Evolutionary conservation across 176 grass and related monocot genomes (phyloP).

Genomic region (Raddia distichophylla): DNA sequence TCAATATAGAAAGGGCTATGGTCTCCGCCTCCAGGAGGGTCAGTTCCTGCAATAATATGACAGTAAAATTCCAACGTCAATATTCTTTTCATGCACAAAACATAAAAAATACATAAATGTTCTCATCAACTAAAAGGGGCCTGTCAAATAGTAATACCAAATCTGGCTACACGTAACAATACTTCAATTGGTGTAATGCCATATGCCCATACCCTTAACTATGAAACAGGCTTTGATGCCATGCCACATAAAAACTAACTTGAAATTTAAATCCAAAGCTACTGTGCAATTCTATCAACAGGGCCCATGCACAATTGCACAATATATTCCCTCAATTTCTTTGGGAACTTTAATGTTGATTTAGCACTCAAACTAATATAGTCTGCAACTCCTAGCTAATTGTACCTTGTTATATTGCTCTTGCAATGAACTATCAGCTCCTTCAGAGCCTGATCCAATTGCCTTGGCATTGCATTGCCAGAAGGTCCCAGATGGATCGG

Average conservation of each 20-base stretch:
- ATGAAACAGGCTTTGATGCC: neutral
- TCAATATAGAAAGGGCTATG: slow-evolving; percentile 88
- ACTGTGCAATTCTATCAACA: neutral
- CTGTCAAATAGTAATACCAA: neutral
- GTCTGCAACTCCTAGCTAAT: neutral
- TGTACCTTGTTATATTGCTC: slow-evolving; percentile 94
- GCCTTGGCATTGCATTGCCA: slow-evolving; percentile 98
- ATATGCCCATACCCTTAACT: neutral
- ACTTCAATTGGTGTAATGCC: neutral
- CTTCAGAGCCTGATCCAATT: slow-evolving; percentile 97
- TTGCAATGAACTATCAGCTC: slow-evolving; percentile 95
- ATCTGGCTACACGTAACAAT: neutral
- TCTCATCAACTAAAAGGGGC: neutral
- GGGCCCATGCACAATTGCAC: neutral
- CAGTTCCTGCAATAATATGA: slow-evolving; percentile 63
- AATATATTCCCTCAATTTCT: neutral
- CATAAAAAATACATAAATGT: neutral
- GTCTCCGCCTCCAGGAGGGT: slow-evolving; percentile 85
- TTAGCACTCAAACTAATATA: slow-evolving; percentile 5
- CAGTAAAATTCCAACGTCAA: neutral
- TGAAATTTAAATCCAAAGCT: slow-evolving; percentile 13
- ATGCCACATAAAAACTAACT: neutral
- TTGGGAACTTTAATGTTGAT: neutral
- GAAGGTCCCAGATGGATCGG: slow-evolving; percentile 92
- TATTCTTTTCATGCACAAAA: neutral